Base-by-base conservation (phyloP, 176 grass and related monocot species). In the Triticum turgidum region DNA sequence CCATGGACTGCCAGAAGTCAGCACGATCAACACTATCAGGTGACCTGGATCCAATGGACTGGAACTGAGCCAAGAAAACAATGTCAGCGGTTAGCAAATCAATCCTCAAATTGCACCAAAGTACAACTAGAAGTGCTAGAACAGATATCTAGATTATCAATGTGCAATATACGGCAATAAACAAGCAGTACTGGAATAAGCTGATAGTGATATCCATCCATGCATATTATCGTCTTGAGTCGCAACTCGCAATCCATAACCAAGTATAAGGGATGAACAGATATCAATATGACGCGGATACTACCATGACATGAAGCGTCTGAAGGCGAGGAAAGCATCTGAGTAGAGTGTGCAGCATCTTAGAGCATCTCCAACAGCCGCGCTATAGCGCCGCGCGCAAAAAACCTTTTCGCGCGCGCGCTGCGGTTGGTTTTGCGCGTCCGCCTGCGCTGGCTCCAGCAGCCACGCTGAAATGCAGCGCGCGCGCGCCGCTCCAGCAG, bases 241-340 rank as follows among this genome's bases (percentile, higher is more conserved):
- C 49, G 4, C 32, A 33, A 17, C 3, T 32, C 7, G 4, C 8
- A 22, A 7, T 44, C 24, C 5, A 3, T 1, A 49, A 42, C 24
- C 6, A 27, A 51, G 7, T 51, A 5, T 10, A 52, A 20, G 9
- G 3, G 49, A 54, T 29, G 3, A 74, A 10, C 14, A 66, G 39
- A 39, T 39, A 49, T 24, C 1, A 0, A 2, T 35, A 59, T 64
- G 71, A 74, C n/a, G 14, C 15, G 25, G 33, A 34, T 44, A 77
- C 6, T 78, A 83, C 86, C 65, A 65, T 79, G 65, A 89, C 65
- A 37, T 89, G 80, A 32, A 83, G 86, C 13, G 61, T 88, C 73
- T 88, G 37, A 22, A 88, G 73, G 64, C 65, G 20, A 83, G 77
- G 82, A 21, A 89, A 85, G 69, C 82, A 80, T 81, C 30, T 54